phyloP scores from a whole-genome alignment of 106 monocot genomes.

The Acanthochlamys bracteata region DNA sequence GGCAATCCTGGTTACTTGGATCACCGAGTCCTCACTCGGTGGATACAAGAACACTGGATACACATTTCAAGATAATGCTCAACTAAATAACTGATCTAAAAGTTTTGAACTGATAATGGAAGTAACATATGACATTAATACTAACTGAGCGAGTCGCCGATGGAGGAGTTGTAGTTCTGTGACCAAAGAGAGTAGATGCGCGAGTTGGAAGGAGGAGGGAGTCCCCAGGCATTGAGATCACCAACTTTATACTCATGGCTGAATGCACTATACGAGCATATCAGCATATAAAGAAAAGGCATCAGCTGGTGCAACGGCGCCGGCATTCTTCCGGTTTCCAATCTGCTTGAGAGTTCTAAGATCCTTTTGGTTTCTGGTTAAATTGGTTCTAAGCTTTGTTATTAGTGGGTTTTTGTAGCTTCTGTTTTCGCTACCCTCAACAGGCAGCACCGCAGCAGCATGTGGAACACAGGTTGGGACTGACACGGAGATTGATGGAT shows the following conservation, averaged over 20 bases:
- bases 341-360: no score
- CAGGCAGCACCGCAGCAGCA: no score
- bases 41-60: conserved; percentile 96
- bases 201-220: conserved; percentile 42
- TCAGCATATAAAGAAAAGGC: not conserved
- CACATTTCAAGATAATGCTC: not conserved
- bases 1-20: conserved; percentile 66
- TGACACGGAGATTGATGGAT: no score
- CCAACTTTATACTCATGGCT: conserved; percentile 50
- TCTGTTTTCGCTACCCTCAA: no score
- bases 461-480: no score
- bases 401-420: no score
- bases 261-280: not conserved
- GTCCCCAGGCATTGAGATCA: conserved; percentile 57
- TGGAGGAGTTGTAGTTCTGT: conserved; percentile 28
- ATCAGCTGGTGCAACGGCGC: not conserved
- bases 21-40: conserved; percentile 86
- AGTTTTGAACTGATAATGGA: not conserved
- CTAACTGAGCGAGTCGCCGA: conserved; percentile 70
- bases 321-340: no score
- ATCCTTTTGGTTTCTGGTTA: no score
- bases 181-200: conserved; percentile 49
- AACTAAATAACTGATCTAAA: conserved; percentile 11
- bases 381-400: no score
- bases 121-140: not conserved